Percentiles rank a stretch among this genome's conserved stretches.
phyloP scores from a whole-genome alignment of 1,139 yeast genomes.

The Hyphopichia fennica region DNA sequence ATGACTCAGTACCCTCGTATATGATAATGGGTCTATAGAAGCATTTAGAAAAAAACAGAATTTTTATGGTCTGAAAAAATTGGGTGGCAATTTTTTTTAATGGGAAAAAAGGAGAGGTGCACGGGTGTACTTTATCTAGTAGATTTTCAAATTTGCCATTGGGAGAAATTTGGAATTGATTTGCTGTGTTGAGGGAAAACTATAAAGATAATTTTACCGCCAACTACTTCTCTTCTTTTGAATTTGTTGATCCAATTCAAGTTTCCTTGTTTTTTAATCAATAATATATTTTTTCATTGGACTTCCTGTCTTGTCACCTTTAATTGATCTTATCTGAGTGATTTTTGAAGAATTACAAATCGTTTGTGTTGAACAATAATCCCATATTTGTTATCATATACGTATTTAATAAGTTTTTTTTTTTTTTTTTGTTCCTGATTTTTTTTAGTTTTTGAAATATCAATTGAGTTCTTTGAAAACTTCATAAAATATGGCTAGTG shows the following conservation, averaged over 20 bases:
- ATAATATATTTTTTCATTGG: no score
- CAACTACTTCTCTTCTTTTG: neutral
- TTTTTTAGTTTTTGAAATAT: neutral
- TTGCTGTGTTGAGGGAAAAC: neutral
- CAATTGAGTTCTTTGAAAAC: neutral
- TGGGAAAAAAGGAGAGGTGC: neutral
- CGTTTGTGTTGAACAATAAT: neutral
- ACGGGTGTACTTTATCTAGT: neutral
- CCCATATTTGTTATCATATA: no score
- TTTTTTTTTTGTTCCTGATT: neutral
- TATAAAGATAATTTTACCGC: neutral
- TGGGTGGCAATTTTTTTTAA: slow-evolving; percentile 1
- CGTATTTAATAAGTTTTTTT: neutral
- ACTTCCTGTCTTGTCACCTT: neutral
- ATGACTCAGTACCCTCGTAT: neutral
- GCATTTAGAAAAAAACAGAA: neutral
- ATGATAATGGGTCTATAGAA: neutral
- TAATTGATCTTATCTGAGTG: neutral
- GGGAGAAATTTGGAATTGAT: slow-evolving; percentile 1
- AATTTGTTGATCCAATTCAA: neutral
- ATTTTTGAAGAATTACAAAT: neutral
- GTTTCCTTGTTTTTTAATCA: neutral
- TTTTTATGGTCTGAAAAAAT: neutral
- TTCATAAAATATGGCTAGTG: slow-evolving; percentile 26
- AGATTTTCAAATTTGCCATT: slow-evolving; percentile 2